These are phyloP conservation scores for Byssoonygena ceratinophila DNA, from an alignment of 2,329 filamentous ascomycete genomes.

Conservation along the genomic window DNA sequence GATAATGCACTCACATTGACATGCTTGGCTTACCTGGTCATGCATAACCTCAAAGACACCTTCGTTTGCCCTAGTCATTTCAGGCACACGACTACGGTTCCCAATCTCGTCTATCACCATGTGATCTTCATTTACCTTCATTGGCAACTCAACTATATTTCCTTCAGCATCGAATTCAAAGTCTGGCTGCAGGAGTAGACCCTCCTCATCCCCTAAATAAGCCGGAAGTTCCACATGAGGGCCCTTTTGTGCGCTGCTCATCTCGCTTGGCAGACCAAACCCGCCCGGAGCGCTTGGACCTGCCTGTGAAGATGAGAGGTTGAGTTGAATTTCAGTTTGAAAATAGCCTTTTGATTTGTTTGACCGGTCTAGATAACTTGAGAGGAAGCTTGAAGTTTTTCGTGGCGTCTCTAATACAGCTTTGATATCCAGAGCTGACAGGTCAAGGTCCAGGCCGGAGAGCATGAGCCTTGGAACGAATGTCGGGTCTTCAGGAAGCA, in stretches of 20 bases:
- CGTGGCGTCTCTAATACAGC: slow-evolving; percentile 26
- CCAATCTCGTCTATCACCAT: slow-evolving; percentile 26
- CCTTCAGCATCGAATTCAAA: slow-evolving; percentile 55
- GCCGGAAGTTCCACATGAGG: slow-evolving; percentile 23
- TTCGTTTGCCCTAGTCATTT: slow-evolving; percentile 36
- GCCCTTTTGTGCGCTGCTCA: slow-evolving; percentile 27
- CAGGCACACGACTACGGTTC: slow-evolving; percentile 24
- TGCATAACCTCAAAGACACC: slow-evolving; percentile 27
- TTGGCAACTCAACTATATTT: slow-evolving; percentile 43
- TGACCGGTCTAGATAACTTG: slow-evolving; percentile 28
- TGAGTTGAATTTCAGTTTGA: slow-evolving; percentile 29
- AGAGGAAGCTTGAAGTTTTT: slow-evolving; percentile 25
- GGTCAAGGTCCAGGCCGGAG: slow-evolving; percentile 48
- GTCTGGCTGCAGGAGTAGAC: slow-evolving; percentile 43
- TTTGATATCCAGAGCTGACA: slow-evolving; percentile 36
- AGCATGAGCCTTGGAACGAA: slow-evolving; percentile 61
- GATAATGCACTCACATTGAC: not conserved
- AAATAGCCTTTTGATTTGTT: slow-evolving; percentile 20
- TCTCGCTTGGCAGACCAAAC: slow-evolving; percentile 35
- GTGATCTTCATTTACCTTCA: slow-evolving; percentile 16
- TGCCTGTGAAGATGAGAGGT: slow-evolving; percentile 42
- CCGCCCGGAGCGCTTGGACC: slow-evolving; percentile 30
- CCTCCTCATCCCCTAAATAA: slow-evolving; percentile 34
- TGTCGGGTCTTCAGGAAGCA: slow-evolving; percentile 69
- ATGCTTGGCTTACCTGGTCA: slow-evolving; percentile 26